phyloP scores from a whole-genome alignment of 2,329 filamentous ascomycete species.

The Lojkania enalia region DNA sequence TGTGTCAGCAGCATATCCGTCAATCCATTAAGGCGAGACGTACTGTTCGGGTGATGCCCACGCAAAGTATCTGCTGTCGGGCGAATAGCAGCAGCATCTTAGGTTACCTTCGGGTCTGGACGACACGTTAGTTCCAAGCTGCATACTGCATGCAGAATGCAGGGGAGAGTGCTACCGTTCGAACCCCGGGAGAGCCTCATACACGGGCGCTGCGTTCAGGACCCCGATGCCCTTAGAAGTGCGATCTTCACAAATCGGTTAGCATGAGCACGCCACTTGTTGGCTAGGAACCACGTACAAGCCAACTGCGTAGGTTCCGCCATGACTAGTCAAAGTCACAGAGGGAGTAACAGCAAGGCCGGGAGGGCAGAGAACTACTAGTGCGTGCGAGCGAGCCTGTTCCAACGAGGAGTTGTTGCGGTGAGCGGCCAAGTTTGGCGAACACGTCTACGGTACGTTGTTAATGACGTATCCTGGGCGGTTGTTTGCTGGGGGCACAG shows the following conservation, averaged over 20 bases:
- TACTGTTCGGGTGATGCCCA: slow-evolving; percentile 84
- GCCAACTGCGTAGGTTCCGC: slow-evolving; percentile 91
- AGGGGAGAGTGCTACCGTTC: slow-evolving; percentile 49
- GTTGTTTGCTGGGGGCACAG: slow-evolving; percentile 30
- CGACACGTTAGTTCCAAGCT: slow-evolving; percentile 15
- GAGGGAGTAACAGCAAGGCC: slow-evolving; percentile 41
- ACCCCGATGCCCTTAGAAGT: slow-evolving; percentile 96
- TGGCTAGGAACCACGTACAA: slow-evolving; percentile 56
- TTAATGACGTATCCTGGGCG: slow-evolving; percentile 31
- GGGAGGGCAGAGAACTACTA: slow-evolving; percentile 32
- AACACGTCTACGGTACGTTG: no score
- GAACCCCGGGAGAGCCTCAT: slow-evolving; percentile 83
- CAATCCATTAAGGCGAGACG: slow-evolving; percentile 18
- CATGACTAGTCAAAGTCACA: slow-evolving; percentile 95
- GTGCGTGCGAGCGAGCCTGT: slow-evolving; percentile 36
- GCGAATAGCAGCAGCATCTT: slow-evolving; percentile 92
- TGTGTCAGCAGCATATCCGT: slow-evolving; percentile 12
- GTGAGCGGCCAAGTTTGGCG: slow-evolving; percentile 32
- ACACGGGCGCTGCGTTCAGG: slow-evolving; percentile 87
- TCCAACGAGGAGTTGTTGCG: slow-evolving; percentile 31
- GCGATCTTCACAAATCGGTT: slow-evolving; percentile 61
- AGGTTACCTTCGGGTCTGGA: slow-evolving; percentile 86
- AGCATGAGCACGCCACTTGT: slow-evolving; percentile 2
- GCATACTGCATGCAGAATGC: neutral
- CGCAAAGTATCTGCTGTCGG: slow-evolving; percentile 93